A percentile compares a stretch with the other conserved stretches of the same genome.
Conservation (phyloP, 441 rosid genomes). For the Brassica hybrid region DNA sequence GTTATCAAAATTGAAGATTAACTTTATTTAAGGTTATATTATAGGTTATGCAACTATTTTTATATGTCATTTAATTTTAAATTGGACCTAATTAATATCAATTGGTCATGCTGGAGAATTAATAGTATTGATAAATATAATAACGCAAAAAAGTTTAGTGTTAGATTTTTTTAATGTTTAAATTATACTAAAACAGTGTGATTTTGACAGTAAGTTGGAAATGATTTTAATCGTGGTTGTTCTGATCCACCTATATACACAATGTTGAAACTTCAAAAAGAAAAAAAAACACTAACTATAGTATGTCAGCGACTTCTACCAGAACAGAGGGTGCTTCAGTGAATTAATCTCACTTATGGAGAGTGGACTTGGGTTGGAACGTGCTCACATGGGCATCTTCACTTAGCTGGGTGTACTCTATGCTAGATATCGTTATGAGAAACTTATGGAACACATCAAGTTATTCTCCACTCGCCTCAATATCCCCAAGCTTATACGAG, state of each 20-base stretch:
- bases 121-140: no score
- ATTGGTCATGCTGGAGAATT: no score
- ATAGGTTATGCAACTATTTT: no score
- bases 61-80: no score
- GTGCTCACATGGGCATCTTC: constrained; percentile 99
- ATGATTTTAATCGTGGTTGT: not conserved
- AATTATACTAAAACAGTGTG: not conserved
- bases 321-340: constrained; percentile 98
- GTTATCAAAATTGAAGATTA: no score
- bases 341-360: constrained; percentile 99
- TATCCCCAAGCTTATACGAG: not conserved
- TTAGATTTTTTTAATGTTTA: not conserved
- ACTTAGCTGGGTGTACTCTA: constrained; percentile 98
- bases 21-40: no score
- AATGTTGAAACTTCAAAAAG: no score
- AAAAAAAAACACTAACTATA: no score
- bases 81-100: no score
- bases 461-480: constrained; percentile 67
- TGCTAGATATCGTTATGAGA: constrained; percentile 98
- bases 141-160: not conserved
- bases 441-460: constrained; percentile 99
- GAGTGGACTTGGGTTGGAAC: constrained; percentile 98
- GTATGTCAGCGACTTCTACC: constrained; percentile 76
- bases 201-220: not conserved
- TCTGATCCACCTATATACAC: not conserved